These are phyloP conservation scores for Cronartium quercuum DNA, from an alignment of 1,284 basidiomycete species.

Conservation along the genomic window DNA sequence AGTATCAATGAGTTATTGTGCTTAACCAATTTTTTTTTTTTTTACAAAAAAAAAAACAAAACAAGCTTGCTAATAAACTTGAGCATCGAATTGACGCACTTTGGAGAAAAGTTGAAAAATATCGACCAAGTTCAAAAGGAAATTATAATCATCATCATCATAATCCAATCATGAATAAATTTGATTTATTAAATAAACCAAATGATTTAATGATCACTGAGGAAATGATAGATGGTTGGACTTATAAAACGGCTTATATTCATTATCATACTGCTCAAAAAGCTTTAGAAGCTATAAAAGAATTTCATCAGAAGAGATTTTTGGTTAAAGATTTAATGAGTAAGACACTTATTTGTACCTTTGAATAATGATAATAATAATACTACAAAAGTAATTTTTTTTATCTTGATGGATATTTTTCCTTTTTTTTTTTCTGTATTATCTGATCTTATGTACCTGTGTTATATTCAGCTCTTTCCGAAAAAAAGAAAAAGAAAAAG, in stretches of 20 bases:
- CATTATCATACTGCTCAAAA: neutral
- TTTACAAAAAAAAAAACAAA: neutral
- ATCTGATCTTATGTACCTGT: too few relatives aligned
- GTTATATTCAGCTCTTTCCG: too few relatives aligned
- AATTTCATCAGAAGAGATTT: neutral
- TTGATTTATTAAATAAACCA: neutral
- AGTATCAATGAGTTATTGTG: too few relatives aligned
- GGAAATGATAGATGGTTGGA: neutral
- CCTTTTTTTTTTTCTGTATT: too few relatives aligned
- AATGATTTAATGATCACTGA: neutral
- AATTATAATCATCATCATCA: neutral
- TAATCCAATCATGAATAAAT: neutral
- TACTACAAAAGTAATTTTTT: neutral
- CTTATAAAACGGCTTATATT: neutral
- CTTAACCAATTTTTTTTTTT: neutral
- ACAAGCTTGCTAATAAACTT: neutral
- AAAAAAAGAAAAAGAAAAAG: too few relatives aligned
- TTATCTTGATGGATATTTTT: too few relatives aligned
- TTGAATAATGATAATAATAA: neutral
- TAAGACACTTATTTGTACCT: neutral
- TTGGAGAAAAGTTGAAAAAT: neutral
- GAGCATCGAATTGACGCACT: neutral
- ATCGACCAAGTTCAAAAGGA: neutral
- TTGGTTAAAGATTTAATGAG: neutral
- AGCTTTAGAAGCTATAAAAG: neutral